These are phyloP conservation scores for Tephrocybe sp. DNA, from an alignment of 768 basidiomycete genomes.

Conservation along the genomic window DNA sequence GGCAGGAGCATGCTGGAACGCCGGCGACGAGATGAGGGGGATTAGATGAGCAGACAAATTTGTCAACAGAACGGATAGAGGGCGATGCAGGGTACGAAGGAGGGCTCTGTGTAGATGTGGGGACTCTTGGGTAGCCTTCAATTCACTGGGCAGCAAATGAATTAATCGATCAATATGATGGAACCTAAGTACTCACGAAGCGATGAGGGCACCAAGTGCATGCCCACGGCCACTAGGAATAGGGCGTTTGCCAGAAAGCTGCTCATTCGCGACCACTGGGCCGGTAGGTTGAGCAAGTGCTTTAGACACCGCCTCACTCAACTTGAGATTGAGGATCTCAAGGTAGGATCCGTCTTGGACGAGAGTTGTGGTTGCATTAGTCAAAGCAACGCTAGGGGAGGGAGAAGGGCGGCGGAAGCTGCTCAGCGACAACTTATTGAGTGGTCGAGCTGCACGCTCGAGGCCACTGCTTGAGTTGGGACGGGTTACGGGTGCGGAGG, in stretches of 20 bases:
- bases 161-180: constrained; percentile 10
- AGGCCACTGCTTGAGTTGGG: constrained; percentile 36
- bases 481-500: constrained; percentile 29
- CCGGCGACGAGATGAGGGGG: constrained; percentile 63
- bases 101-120: constrained; percentile 68
- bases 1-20: constrained; percentile 53
- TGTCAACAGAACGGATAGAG: constrained; percentile 70
- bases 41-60: constrained; percentile 69
- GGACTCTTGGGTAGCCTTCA: constrained; percentile 63
- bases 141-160: constrained; percentile 51
- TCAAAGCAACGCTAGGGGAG: constrained; percentile 34
- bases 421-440: constrained; percentile 58
- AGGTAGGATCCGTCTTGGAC: constrained; percentile 81
- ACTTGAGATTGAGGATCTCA: constrained; percentile 70
- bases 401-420: constrained; percentile 59
- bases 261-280: constrained; percentile 48
- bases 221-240: constrained; percentile 75
- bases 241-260: constrained; percentile 65
- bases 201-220: constrained; percentile 65
- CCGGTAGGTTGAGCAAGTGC: constrained; percentile 67
- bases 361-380: constrained; percentile 42
- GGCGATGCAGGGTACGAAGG: constrained; percentile 71
- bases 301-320: constrained; percentile 81
- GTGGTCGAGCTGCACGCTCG: constrained; percentile 51
- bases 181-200: constrained; percentile 51